Base-by-base conservation (phyloP, 345 rosid genomes). In the Turnera subulata region DNA sequence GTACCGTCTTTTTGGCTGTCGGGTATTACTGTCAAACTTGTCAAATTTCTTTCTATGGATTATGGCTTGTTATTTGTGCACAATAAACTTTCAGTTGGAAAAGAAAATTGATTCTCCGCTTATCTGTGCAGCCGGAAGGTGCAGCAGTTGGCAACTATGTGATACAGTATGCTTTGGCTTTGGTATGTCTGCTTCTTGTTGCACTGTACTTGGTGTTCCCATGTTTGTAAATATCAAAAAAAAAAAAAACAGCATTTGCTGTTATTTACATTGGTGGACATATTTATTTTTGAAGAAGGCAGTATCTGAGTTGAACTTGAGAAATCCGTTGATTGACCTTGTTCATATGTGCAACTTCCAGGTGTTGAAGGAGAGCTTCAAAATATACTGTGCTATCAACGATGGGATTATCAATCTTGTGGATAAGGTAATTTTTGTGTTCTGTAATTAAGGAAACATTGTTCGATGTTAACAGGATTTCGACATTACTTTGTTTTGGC, bases 381-480 rank as follows among this genome's bases (percentile, higher is more conserved):
- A 94, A 84, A 77, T 94, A 52, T 94, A 90, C 56, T 94, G 97
- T 68, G 83, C 96, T 69, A 73, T 94, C 56, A 94, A 85, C 76
- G 99, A 90, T 62, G 99, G 99, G 73, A 94, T 93, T 59, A 93
- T 94, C 82, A 94, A 94, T 73, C 96, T 94, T 72, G 87, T 94
- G 38, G 99, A 94, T 66, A 94, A 94, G 99, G 97, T 88, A 63
- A 58, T 59, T 56, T 46, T 17, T 67, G 15, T 56, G 11, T 13
- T 39, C 23, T 50, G 23, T 20, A 17, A 50, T 60, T 56, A 21
- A 35, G 49, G 63, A 17, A 49, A 56, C 55, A 26, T 58, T 11
- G 23, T 56, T 54, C 44, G n/a, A n/a, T n/a, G n/a, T n/a, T 40
- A 56, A 19, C 57, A 23, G 46, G 16, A 29, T 11, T 23, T 62